Base-by-base conservation (phyloP, 352 stramenopile genomes). In the Phytophthora palmivora region DNA sequence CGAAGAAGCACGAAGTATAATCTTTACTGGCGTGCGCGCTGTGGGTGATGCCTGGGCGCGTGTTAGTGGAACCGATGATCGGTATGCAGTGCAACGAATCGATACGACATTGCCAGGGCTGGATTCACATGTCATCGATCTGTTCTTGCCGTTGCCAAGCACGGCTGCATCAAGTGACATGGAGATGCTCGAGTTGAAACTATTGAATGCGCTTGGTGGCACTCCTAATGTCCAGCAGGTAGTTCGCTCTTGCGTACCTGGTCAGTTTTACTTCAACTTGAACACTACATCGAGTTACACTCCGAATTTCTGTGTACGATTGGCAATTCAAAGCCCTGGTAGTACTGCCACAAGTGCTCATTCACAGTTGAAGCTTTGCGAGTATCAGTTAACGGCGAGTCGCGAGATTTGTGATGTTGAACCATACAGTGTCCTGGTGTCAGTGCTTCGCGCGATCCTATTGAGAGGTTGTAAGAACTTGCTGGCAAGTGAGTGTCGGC, bases 51-150 rank as follows among this genome's bases (percentile, higher is more conserved):
- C 60, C 61, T 68, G 51, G 50, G 10, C 21, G 6, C 14, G 9
- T 8, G 41, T 62, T 44, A 1, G 42, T 63, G 41, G 32, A 7
- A 12, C 32, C 7, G 32, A 50, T 47, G 43, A 53, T 56, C 15
- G 16, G 9, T 9, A 39, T 36, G 30, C 12, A 34, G 47, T 74
- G 15, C 57, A 67, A 46, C 71, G 76, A 11, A 63, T 78, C 6
- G 76, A 83, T 41, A 71, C 68, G 15, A 82, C 70, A n/a, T 14
- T 82, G 7, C 36, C 48, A 12, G 74, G 68, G 16, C n/a, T 78
- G 9, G 42, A 38, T 3, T 69, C 71, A 22, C 46, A 30, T 42
- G 34, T 70, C 2, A 33, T 83, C 16, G 71, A 82, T 4, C 16
- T 86, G 19, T 70, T 52, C 10, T 58, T 79, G n/a, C 39, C 38